Evolutionary conservation across 495 filamentous ascomycete genomes (phyloP), one percentile per base, ranked within the genome.

Genomic region (Xylaria acuta): DNA sequence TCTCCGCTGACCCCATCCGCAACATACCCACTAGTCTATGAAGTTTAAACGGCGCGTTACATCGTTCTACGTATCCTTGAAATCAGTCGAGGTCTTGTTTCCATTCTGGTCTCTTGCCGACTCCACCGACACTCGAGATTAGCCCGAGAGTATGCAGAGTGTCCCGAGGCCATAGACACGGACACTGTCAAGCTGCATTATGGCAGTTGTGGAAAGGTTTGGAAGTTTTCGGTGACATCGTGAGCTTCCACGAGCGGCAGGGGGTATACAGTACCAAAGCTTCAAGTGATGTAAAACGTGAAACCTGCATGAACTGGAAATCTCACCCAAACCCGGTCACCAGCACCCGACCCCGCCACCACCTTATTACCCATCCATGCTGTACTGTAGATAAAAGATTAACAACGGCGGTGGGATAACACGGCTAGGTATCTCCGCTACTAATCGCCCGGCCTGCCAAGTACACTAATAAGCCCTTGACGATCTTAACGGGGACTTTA

Each of bases 161-260:
- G 70, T 72, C 51, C 70, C 70, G 36, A 41, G 38, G n/a, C 70
- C 70, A 67, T 72, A 72, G 70, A 60, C 63, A 59, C 41, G 70
- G 70, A 30, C 51, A 27, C 40, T 25, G 12, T 30, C 40, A 30
- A 66, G 40, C 47, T 47, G 34, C 67, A 49, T 9, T 66, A 7
- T 66, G 62, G 30, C 41, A 66, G 51, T 34, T 22, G 47, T 30
- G 36, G 60, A 64, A 71, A 43, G 22, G 47, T 62, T 71, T 56
- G 4, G 69, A 64, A 71, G 58, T 30, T 56, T 71, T 71, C 69
- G 59, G 69, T 71, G 25, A 64, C 69, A 71, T 71, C 69, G 69
- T n/a, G 59, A 41, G 30, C 25, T 70, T 53, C n/a, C 25, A 53
- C 36, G 6, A 53, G 12, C n/a, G 45, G 45, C 43, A 67, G 45